These are phyloP conservation scores for Arxiozyma slooffiae DNA, from an alignment of 1,139 yeast species.

Conservation along the genomic window DNA sequence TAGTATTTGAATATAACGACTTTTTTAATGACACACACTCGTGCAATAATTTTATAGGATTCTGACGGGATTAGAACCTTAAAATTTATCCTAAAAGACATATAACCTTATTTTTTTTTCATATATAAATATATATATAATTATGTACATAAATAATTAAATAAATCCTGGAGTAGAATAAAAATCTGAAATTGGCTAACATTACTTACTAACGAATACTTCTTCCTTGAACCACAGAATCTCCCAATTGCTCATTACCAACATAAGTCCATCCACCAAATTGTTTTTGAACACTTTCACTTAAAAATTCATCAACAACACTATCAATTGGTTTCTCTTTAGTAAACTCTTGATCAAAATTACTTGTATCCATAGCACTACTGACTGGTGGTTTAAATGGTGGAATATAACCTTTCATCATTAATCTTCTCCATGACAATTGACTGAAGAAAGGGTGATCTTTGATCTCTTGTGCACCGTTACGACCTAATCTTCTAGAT, in stretches of 20 bases:
- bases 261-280: constrained; percentile 99
- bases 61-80: no score
- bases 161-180: background rate
- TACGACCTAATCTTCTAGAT: constrained; percentile 57
- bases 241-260: constrained; percentile 41
- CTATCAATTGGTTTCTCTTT: constrained; percentile 90
- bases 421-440: constrained; percentile 81
- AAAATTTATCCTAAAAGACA: no score
- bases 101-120: no score
- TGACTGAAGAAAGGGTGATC: constrained; percentile 80
- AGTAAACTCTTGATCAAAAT: constrained; percentile 88
- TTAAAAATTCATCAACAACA: constrained; percentile 82
- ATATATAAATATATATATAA: no score
- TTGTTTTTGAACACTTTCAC: constrained; percentile 88
- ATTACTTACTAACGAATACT: constrained; percentile 16
- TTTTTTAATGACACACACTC: no score
- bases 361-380: constrained; percentile 79
- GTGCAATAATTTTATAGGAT: no score
- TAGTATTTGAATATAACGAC: no score
- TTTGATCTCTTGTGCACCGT: constrained; percentile 80
- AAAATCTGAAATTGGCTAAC: no score
- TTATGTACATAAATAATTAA: no score
- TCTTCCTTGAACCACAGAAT: constrained; percentile 27
- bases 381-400: constrained; percentile 92
- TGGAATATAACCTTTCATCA: constrained; percentile 83